Conservation (phyloP, 768 basidiomycete species). For the Agrocybe praecox region DNA sequence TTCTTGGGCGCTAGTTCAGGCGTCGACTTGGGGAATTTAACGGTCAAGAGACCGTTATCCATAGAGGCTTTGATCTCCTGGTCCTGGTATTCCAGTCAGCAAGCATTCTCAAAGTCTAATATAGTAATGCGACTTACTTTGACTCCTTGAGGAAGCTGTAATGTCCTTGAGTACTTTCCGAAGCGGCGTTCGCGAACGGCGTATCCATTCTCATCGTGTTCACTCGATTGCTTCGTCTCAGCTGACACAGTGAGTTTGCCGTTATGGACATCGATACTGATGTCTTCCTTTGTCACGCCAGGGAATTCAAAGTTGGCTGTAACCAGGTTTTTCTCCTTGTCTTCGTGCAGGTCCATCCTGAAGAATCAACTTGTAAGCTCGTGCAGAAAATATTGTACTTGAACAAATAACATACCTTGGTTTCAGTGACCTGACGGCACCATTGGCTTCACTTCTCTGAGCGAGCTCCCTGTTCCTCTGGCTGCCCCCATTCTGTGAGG, state of each 20-base stretch:
- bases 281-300: conserved; percentile 50
- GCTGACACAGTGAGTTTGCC: conserved; percentile 53
- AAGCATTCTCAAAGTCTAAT: not conserved
- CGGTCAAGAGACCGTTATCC: conserved; percentile 49
- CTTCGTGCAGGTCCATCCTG: conserved; percentile 59
- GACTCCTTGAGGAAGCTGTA: conserved; percentile 53
- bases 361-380: not conserved
- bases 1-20: conserved; percentile 29
- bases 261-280: conserved; percentile 50
- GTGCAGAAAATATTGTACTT: too few relatives aligned
- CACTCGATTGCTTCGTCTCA: conserved; percentile 34
- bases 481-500: not conserved
- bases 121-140: conserved; percentile 36
- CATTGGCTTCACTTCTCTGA: conserved; percentile 4
- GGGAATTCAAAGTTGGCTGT: conserved; percentile 43
- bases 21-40: conserved; percentile 50
- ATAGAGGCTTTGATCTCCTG: conserved; percentile 35
- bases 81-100: conserved; percentile 19
- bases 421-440: conserved; percentile 15
- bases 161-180: conserved; percentile 19
- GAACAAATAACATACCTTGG: too few relatives aligned
- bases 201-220: conserved; percentile 37
- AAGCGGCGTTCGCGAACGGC: conserved; percentile 49
- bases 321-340: conserved; percentile 26
- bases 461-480: conserved; percentile 1